phyloP scores from a whole-genome alignment of 768 basidiomycete genomes.

The Tephrocybe rancida region DNA sequence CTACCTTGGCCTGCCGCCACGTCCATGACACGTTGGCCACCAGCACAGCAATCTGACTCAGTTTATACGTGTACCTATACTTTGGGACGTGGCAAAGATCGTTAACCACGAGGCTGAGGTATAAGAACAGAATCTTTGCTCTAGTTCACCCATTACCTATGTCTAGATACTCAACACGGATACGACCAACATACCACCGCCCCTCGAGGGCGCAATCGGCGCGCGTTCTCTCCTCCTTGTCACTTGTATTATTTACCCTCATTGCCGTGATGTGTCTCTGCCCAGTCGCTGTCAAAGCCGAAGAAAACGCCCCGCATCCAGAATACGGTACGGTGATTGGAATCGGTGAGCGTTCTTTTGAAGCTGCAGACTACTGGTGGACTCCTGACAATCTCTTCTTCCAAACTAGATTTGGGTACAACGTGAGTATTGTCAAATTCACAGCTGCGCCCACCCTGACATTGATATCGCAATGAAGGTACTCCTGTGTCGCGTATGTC shows the following conservation, averaged over 20 bases:
- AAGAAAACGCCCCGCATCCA: conserved; percentile 31
- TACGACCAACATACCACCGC: conserved; percentile 9
- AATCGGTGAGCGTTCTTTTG: conserved; percentile 52
- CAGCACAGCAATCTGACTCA: neutral
- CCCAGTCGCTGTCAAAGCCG: conserved; percentile 58
- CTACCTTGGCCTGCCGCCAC: no score
- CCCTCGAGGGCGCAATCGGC: conserved; percentile 14
- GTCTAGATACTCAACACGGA: conserved; percentile 15
- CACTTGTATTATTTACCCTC: conserved; percentile 50
- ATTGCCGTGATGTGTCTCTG: conserved; percentile 68
- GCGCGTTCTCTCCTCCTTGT: conserved; percentile 39
- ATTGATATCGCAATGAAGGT: conserved; percentile 41
- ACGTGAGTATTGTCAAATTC: conserved; percentile 43
- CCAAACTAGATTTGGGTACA: conserved; percentile 68
- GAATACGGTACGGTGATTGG: conserved; percentile 82
- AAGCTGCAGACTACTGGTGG: neutral
- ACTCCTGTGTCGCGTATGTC: conserved; percentile 63
- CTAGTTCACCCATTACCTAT: neutral
- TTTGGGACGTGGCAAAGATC: conserved; percentile 8
- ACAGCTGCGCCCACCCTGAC: no score
- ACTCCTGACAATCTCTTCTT: neutral
- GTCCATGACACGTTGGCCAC: no score
- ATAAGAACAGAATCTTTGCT: neutral
- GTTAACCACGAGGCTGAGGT: neutral
- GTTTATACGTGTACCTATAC: neutral